These are phyloP conservation scores for Hanseniaspora jakobsenii DNA, from an alignment of 805 yeast species.

Conservation along the genomic window DNA sequence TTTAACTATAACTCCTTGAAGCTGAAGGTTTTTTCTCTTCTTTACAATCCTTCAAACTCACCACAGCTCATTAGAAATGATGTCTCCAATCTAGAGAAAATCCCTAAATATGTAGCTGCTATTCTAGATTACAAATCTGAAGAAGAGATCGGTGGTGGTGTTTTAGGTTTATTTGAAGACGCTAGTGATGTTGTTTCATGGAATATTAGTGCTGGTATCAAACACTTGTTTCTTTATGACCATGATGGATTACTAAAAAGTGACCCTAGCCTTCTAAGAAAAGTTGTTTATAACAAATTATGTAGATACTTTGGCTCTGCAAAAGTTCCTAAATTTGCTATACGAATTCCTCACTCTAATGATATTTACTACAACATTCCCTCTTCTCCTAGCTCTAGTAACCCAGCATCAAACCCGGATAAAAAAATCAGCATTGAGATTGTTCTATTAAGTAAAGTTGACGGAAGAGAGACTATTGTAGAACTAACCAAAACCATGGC, in stretches of 20 bases:
- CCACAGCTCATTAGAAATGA: constrained; percentile 83
- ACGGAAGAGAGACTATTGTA: constrained; percentile 83
- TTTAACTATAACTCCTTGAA: constrained; percentile 40
- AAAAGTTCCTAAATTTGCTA: constrained; percentile 47
- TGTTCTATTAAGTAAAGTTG: constrained; percentile 55
- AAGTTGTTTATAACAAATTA: constrained; percentile 46
- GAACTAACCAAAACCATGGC: constrained; percentile 80
- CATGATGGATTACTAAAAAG: constrained; percentile 55
- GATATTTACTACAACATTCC: constrained; percentile 29
- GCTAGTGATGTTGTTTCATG: constrained; percentile 71
- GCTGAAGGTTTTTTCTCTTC: constrained; percentile 46
- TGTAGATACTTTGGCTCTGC: constrained; percentile 63
- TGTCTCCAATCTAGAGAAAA: constrained; percentile 55
- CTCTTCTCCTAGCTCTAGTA: background rate
- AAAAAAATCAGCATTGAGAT: constrained; percentile 45
- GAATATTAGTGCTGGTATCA: constrained; percentile 82
- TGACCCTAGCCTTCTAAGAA: constrained; percentile 43
- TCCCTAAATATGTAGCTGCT: constrained; percentile 66
- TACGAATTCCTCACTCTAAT: constrained; percentile 59
- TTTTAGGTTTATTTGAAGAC: constrained; percentile 66
- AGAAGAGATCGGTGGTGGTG: constrained; percentile 81
- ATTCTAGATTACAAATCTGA: constrained; percentile 62
- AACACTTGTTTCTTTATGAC: constrained; percentile 63
- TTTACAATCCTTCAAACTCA: constrained; percentile 59
- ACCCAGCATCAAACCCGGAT: constrained; percentile 18